These are phyloP conservation scores for Leishmania braziliensis DNA, from an alignment of 208 protist species.

Conservation along the genomic window DNA sequence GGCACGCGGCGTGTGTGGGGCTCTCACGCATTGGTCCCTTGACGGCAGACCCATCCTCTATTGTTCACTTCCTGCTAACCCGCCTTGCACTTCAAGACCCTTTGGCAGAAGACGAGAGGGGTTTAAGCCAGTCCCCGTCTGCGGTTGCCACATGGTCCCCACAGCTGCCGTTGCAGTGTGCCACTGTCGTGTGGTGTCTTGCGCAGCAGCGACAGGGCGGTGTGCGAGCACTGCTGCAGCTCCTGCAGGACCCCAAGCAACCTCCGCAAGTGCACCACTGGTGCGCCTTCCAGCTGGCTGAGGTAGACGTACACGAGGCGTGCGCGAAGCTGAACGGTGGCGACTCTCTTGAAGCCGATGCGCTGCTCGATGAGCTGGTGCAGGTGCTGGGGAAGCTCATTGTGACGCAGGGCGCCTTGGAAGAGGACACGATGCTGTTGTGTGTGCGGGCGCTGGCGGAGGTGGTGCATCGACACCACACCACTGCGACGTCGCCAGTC, in stretches of 20 bases:
- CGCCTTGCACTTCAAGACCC: neutral
- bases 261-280: constrained; percentile 35
- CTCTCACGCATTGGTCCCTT: constrained; percentile 46
- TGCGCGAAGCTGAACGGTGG: constrained; percentile 22
- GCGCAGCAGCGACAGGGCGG: constrained; percentile 48
- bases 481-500: neutral
- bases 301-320: constrained; percentile 31
- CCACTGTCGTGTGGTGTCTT: constrained; percentile 60
- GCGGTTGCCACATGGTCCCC: constrained; percentile 1
- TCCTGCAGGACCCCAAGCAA: constrained; percentile 20
- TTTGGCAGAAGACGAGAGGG: neutral
- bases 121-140: neutral
- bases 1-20: constrained; percentile 61
- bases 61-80: constrained; percentile 10
- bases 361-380: constrained; percentile 49
- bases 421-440: constrained; percentile 57
- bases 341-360: neutral
- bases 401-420: constrained; percentile 28
- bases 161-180: constrained; percentile 22
- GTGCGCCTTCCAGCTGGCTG: constrained; percentile 41
- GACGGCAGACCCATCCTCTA: constrained; percentile 18
- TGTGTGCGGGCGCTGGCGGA: constrained; percentile 55
- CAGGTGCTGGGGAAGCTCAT: constrained; percentile 39
- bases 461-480: constrained; percentile 25
- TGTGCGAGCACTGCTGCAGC: constrained; percentile 37